These are phyloP conservation scores for Bryoglossum gracile DNA, from an alignment of 495 filamentous ascomycete genomes.

Conservation along the genomic window DNA sequence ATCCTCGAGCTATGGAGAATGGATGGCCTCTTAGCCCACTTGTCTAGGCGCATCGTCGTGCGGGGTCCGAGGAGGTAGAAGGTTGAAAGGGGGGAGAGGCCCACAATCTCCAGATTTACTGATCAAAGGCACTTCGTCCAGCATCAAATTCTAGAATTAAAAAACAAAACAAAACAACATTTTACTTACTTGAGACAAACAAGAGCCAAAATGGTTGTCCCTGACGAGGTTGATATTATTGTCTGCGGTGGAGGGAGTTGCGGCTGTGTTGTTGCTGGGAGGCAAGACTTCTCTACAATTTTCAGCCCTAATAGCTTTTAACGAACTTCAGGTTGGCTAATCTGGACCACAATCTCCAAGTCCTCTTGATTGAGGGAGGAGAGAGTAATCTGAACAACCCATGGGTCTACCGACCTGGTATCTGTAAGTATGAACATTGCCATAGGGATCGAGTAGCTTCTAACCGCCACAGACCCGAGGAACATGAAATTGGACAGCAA, in stretches of 20 bases:
- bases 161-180: background rate
- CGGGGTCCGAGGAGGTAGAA: background rate
- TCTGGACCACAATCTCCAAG: constrained; percentile 71
- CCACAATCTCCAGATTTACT: background rate
- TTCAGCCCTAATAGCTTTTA: background rate
- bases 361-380: constrained; percentile 71
- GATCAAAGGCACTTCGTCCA: too few relatives aligned
- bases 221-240: constrained; percentile 78
- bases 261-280: constrained; percentile 71
- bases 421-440: constrained; percentile 36
- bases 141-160: too few relatives aligned
- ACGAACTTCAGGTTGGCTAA: constrained; percentile 53
- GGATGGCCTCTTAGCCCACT: background rate
- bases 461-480: constrained; percentile 40
- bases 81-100: constrained; percentile 4
- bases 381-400: constrained; percentile 78
- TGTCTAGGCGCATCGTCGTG: background rate
- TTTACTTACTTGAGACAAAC: background rate
- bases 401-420: constrained; percentile 73
- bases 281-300: constrained; percentile 26
- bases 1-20: too few relatives aligned
- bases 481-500: constrained; percentile 84
- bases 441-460: background rate
- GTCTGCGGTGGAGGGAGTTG: constrained; percentile 67
- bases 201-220: constrained; percentile 34